Evolutionary conservation across 148 eudicot species (phyloP).

Genomic region (Chenopodium album): DNA sequence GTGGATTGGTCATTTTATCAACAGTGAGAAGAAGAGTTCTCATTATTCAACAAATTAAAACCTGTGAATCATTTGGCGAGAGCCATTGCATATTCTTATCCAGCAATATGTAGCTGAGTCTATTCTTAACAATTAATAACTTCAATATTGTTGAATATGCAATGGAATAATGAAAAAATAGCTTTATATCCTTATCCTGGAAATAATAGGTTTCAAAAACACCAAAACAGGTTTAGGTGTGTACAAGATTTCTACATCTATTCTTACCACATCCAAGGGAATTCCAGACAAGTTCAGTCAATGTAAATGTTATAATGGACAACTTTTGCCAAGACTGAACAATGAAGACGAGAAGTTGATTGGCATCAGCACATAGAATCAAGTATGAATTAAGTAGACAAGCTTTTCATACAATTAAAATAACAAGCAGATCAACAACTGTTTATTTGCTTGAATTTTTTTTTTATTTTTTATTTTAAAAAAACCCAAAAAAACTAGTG

Average conservation of each 20-base stretch:
- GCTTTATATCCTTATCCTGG: not conserved
- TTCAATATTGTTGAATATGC: not conserved
- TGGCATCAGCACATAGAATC: not conserved
- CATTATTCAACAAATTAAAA: not conserved
- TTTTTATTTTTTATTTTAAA: no score
- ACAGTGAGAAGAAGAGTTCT: no score
- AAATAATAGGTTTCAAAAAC: not conserved
- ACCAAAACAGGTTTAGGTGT: not conserved
- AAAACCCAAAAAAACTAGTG: not conserved
- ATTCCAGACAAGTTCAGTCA: not conserved
- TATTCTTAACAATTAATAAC: constrained; percentile 3
- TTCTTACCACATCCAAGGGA: not conserved
- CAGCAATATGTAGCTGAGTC: not conserved
- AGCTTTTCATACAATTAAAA: not conserved
- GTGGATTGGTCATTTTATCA: not conserved
- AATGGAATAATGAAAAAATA: not conserved
- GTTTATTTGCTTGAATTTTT: not conserved
- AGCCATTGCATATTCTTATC: not conserved
- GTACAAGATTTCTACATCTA: not conserved
- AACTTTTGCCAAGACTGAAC: not conserved
- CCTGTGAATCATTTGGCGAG: not conserved
- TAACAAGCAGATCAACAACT: not conserved
- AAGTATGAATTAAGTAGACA: not conserved
- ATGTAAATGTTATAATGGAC: not conserved
- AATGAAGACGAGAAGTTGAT: not conserved